Percentiles rank a stretch among this genome's conserved stretches.
Conservation (phyloP, 495 filamentous ascomycete species). For the Friedmanniomyces endolithicus region DNA sequence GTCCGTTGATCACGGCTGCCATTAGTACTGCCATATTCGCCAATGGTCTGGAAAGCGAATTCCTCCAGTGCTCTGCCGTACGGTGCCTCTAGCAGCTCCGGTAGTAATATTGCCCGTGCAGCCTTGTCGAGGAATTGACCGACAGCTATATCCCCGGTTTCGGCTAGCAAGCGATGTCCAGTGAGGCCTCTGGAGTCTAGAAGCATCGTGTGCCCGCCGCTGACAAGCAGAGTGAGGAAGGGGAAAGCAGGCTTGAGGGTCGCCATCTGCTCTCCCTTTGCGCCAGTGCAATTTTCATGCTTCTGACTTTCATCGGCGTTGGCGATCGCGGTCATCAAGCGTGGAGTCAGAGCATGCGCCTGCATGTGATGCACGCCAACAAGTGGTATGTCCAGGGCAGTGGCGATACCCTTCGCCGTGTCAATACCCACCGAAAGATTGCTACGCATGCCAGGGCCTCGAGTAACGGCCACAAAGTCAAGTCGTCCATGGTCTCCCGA, state of each 20-base stretch:
- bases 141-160: constrained; percentile 60
- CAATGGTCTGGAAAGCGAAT: constrained; percentile 55
- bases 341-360: constrained; percentile 79
- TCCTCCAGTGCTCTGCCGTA: constrained; percentile 66
- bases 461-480: constrained; percentile 73
- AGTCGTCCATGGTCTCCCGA: not conserved
- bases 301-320: not conserved
- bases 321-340: constrained; percentile 50
- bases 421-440: constrained; percentile 65
- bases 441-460: constrained; percentile 77
- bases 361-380: constrained; percentile 94
- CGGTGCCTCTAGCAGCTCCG: constrained; percentile 30
- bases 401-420: constrained; percentile 74
- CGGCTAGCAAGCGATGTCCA: constrained; percentile 59
- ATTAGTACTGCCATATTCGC: constrained; percentile 9
- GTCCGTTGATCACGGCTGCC: too few species aligned
- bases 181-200: constrained; percentile 54
- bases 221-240: constrained; percentile 80
- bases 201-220: constrained; percentile 83
- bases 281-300: not conserved
- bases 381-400: constrained; percentile 69
- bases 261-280: not conserved
- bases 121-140: constrained; percentile 79
- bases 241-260: constrained; percentile 45
- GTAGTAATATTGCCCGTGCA: constrained; percentile 59